These are phyloP conservation scores for Leishmania tropica DNA, from an alignment of 208 protist genomes.

Conservation along the genomic window DNA sequence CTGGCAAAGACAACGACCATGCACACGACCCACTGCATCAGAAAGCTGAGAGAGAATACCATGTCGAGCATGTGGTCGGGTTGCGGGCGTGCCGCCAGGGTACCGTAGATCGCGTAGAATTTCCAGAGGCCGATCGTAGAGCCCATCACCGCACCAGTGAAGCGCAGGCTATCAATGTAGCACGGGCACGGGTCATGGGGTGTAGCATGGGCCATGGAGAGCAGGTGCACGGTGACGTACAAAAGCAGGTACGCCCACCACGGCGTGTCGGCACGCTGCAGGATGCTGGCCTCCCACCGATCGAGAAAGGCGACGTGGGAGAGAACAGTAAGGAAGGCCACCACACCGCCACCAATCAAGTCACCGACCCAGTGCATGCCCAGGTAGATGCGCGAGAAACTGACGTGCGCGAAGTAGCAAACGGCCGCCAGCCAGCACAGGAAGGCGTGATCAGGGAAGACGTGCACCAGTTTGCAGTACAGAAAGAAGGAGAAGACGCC, in stretches of 20 bases:
- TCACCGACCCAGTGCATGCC: constrained; percentile 85
- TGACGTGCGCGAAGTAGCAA: constrained; percentile 51
- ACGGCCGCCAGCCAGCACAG: constrained; percentile 49
- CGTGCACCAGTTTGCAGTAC: constrained; percentile 39
- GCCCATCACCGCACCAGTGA: constrained; percentile 53
- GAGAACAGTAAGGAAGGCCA: constrained; percentile 46
- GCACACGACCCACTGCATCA: constrained; percentile 44
- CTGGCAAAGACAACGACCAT: constrained; percentile 39
- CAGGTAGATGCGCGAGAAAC: constrained; percentile 64
- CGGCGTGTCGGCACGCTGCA: constrained; percentile 16
- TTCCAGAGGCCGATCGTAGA: constrained; percentile 43
- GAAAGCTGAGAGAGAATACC: constrained; percentile 38
- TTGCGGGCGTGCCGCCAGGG: constrained; percentile 18
- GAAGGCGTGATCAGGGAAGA: constrained; percentile 42
- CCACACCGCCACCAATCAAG: constrained; percentile 49
- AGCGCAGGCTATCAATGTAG: constrained; percentile 78
- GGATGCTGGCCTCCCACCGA: constrained; percentile 31
- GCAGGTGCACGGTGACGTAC: constrained; percentile 43
- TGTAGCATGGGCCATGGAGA: constrained; percentile 47
- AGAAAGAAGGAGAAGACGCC: constrained; percentile 60
- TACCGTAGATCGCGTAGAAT: constrained; percentile 37
- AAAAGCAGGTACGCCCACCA: constrained; percentile 42
- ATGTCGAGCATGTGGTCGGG: constrained; percentile 21
- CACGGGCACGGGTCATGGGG: constrained; percentile 73
- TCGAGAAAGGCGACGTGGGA: constrained; percentile 49